Base-by-base conservation (phyloP, 192 early-diverging fungal species). In the Fimicolochytrium jonesii region DNA sequence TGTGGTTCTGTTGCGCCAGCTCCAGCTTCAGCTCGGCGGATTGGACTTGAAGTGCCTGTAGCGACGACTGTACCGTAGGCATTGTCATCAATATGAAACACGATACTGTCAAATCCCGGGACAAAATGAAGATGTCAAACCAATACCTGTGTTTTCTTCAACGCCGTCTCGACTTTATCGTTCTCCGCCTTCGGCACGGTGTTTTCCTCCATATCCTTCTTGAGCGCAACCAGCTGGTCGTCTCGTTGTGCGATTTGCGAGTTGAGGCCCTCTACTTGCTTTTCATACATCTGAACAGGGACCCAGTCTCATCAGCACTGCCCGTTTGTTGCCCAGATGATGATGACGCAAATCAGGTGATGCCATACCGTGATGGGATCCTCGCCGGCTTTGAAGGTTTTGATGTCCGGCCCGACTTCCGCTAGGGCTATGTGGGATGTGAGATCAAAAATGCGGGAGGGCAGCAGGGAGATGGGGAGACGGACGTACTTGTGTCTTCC, bases 351-450 rank as follows among this genome's bases (percentile, higher is more conserved):
- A 42, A n/a, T 15, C 41, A 42, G 17, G 0, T 42, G 20, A 1
- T 18, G 20, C 41, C 25, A 23, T 61, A 61, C 59, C 26, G 59
- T 50, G 33, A 77, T 70, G 4, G 75, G 75, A 68, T 77, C 75
- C 28, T 77, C 75, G 41, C 64, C 68, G 18, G 22, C 28, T 22
- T 36, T 50, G 30, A 31, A 71, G 2, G 44, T 25, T 23, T 61
- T 59, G 46, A 75, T 68, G 17, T 45, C 49, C 11, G 35, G 26
- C 51, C 69, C 70, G 30, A 72, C 31, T 39, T 65, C 62, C 3
- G 13, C 55, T 11, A 76, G 36, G 15, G 56, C 61, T 68, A 2
- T 10, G 31, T 2, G 26, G 2, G 23, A 30, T 22, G 37, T 9
- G 45, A 9, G 29, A 20, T n/a, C n/a, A n/a, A n/a, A n/a, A n/a